phyloP scores from a whole-genome alignment of 208 protist genomes.

The Leishmania lainsoni region DNA sequence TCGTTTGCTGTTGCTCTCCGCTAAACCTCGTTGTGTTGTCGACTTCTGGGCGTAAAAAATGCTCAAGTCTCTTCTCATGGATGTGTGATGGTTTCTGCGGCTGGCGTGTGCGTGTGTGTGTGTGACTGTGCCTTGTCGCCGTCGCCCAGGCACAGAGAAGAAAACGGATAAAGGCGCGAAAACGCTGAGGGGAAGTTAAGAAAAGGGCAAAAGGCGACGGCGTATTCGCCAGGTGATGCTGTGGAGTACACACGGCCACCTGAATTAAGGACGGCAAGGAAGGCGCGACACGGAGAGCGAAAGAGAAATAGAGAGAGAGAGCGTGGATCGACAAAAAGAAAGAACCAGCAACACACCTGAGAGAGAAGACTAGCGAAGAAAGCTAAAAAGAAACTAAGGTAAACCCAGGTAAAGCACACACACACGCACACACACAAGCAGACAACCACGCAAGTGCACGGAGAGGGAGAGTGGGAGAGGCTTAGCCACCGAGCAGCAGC shows the following conservation, averaged over 20 bases:
- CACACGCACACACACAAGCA: background rate
- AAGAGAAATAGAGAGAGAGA: background rate
- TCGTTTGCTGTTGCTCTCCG: no score
- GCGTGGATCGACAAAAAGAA: background rate
- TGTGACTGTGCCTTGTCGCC: background rate
- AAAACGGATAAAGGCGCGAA: background rate
- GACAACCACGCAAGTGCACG: background rate
- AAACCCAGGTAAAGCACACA: background rate
- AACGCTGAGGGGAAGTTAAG: background rate
- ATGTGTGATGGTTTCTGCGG: background rate
- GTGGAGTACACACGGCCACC: background rate
- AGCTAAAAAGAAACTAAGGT: conserved; percentile 7
- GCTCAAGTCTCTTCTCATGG: background rate
- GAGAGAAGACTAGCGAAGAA: background rate
- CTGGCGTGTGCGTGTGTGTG: background rate
- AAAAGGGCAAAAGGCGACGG: no score
- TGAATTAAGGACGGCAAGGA: background rate
- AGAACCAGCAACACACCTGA: background rate
- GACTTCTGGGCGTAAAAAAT: background rate
- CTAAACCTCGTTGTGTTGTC: no score
- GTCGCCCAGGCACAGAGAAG: background rate
- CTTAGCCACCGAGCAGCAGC: no score
- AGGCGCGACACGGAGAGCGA: background rate
- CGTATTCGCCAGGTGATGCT: no score
- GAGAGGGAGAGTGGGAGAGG: conserved; percentile 1